Base-by-base conservation (phyloP, 495 filamentous ascomycete species). In the Daldinia caldariorum region DNA sequence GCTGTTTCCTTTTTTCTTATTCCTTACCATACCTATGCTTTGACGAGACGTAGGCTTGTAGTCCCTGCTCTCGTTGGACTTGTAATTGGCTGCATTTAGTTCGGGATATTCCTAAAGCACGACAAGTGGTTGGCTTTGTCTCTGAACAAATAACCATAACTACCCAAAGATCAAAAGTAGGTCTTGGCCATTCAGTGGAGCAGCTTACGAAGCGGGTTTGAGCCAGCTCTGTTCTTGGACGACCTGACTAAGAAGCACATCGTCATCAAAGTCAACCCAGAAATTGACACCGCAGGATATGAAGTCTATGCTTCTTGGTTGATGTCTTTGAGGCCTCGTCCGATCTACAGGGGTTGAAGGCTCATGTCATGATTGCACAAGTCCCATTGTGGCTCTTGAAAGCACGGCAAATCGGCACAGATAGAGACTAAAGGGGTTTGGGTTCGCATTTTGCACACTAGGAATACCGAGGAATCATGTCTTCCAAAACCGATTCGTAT, bases 191-290 rank as follows among this genome's bases (percentile, higher is more conserved):
- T 50, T 39, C 38, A n/a, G 69, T 61, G 69, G 69, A 61, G 53
- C 39, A 56, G 53, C 69, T 63, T 41, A 67, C 59, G 43, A 66
- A 47, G 53, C 58, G 37, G 29, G 18, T 34, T 35, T 45, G 26
- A 58, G 55, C 49, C 58, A 62, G 55, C 18, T 63, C 53, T 37
- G 50, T 51, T 61, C 32, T 53, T 50, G 39, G 35, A 43, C 34
- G 31, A 60, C 45, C 49, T 59, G 60, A 55, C 61, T n/a, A 31
- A 53, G 12, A 45, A 6, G 35, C 31, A 14, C 60, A 64, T 63
- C 54, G 35, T 56, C 20, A 41, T 43, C 31, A 62, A 39, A 55
- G 20, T 18, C 14, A 41, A 57, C 61, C 55, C 61, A 43, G 41
- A 70, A 65, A 37, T 61, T 65, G 1, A 26, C 10, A 51, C 37